phyloP scores from a whole-genome alignment of 2,329 filamentous ascomycete species.

The Domatiomyces globalis region DNA sequence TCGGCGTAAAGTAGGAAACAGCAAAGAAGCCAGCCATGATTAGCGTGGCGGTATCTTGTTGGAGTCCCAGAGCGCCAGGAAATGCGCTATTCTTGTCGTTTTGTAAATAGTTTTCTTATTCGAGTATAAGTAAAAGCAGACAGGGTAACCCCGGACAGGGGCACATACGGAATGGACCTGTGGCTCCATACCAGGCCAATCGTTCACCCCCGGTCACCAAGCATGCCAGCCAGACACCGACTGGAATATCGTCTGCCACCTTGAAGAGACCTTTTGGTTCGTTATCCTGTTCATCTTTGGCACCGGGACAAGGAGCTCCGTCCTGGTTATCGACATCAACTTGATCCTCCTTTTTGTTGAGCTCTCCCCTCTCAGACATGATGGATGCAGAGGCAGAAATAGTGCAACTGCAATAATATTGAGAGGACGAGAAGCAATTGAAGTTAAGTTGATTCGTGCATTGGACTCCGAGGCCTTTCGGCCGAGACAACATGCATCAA shows the following conservation, averaged over 20 bases:
- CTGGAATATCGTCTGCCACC: not conserved
- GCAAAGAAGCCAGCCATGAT: not conserved
- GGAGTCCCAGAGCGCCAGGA: not conserved
- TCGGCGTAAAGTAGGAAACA: conserved; percentile 43
- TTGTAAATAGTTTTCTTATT: not conserved
- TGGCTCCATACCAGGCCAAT: not conserved
- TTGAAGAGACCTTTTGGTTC: not conserved
- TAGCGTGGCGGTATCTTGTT: not conserved
- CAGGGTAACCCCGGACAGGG: not conserved
- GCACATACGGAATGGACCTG: not conserved
- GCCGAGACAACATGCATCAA: not conserved
- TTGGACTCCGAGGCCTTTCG: not conserved
- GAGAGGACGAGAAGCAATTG: not conserved
- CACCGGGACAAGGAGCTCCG: not conserved
- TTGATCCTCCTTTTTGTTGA: not conserved
- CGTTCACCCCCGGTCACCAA: not conserved
- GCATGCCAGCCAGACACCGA: not conserved
- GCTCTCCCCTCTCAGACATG: not conserved
- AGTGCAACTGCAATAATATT: not conserved
- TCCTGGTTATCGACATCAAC: not conserved
- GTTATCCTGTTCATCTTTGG: not conserved
- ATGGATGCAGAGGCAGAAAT: not conserved
- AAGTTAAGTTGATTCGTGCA: not conserved
- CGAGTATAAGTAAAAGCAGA: not conserved
- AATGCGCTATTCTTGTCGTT: not conserved